A percentile compares a stretch with the other conserved stretches of the same genome.
Evolutionary conservation across 2,329 filamentous ascomycete genomes (phyloP).

Genomic region (Pezizomycotina sp.): DNA sequence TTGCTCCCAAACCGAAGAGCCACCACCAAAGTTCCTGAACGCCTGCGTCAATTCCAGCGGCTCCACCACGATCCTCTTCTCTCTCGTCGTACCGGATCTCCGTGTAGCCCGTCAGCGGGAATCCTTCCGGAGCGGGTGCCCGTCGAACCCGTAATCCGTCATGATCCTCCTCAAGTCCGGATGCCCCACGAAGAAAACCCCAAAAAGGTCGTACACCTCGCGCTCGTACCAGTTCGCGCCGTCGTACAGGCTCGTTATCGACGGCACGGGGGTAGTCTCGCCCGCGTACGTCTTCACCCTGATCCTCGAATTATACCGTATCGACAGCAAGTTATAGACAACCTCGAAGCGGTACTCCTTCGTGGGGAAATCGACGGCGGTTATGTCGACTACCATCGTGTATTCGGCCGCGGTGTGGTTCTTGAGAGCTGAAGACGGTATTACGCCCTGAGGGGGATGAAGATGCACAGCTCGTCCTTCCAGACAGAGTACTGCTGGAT

Average conservation of each 20-base stretch:
- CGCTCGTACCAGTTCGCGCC: conserved; percentile 98
- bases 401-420: conserved; percentile 95
- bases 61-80: conserved; percentile 98
- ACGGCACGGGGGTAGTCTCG: conserved; percentile 83
- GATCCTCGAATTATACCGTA: conserved; percentile 91
- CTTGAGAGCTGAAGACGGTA: conserved; percentile 87
- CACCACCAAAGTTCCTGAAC: conserved; percentile 95
- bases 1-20: conserved; percentile 53
- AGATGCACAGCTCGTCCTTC: conserved; percentile 96
- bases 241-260: conserved; percentile 70
- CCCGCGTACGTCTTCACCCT: conserved; percentile 98
- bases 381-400: conserved; percentile 83
- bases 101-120: conserved; percentile 93
- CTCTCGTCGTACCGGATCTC: conserved; percentile 98
- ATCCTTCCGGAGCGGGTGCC: conserved; percentile 91
- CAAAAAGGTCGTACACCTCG: conserved; percentile 94
- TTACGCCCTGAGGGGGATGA: conserved; percentile 77
- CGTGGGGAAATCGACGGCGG: conserved; percentile 88
- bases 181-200: conserved; percentile 90
- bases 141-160: conserved; percentile 98
- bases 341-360: conserved; percentile 92
- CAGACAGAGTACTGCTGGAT: conserved; percentile 98
- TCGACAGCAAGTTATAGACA: conserved; percentile 90
- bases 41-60: conserved; percentile 94
- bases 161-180: conserved; percentile 93